Conservation (phyloP, 352 stramenopile genomes). For the Pythium biforme region DNA sequence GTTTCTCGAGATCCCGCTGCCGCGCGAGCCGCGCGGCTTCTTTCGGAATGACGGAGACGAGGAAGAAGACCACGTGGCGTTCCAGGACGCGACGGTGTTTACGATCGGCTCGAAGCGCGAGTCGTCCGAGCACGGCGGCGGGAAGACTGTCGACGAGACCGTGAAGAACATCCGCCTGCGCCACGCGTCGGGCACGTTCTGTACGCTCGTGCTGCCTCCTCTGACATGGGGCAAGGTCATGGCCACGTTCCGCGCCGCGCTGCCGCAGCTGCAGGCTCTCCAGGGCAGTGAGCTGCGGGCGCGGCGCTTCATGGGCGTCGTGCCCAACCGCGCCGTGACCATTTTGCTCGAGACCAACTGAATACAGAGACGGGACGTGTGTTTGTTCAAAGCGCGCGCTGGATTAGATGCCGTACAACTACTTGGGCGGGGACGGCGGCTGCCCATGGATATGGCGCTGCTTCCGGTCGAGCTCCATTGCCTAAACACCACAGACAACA, state of each 20-base stretch:
- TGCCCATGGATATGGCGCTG: slow-evolving; percentile 42
- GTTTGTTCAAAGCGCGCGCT: no score
- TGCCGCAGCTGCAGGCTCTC: slow-evolving; percentile 47
- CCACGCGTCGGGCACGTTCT: slow-evolving; percentile 77
- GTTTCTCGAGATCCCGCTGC: slow-evolving; percentile 59
- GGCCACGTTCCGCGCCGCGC: slow-evolving; percentile 34
- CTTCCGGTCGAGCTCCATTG: slow-evolving; percentile 68
- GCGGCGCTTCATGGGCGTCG: slow-evolving; percentile 54
- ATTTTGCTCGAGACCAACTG: slow-evolving; percentile 56
- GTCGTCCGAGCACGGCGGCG: slow-evolving; percentile 55
- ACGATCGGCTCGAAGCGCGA: slow-evolving; percentile 62
- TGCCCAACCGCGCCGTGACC: slow-evolving; percentile 37
- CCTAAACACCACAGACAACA: no score
- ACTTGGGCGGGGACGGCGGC: slow-evolving; percentile 26
- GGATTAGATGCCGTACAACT: neutral
- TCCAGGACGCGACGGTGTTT: slow-evolving; percentile 63
- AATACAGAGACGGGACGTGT: no score
- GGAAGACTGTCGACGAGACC: slow-evolving; percentile 78
- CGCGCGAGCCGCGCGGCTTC: slow-evolving; percentile 28
- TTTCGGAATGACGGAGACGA: slow-evolving; percentile 20
- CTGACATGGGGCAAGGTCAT: slow-evolving; percentile 48
- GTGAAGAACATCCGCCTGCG: slow-evolving; percentile 88
- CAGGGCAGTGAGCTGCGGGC: slow-evolving; percentile 48
- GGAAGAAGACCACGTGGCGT: slow-evolving; percentile 32
- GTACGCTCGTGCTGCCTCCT: slow-evolving; percentile 57